Conservation (phyloP, 331 rosid species). For the Arachis monticola region DNA sequence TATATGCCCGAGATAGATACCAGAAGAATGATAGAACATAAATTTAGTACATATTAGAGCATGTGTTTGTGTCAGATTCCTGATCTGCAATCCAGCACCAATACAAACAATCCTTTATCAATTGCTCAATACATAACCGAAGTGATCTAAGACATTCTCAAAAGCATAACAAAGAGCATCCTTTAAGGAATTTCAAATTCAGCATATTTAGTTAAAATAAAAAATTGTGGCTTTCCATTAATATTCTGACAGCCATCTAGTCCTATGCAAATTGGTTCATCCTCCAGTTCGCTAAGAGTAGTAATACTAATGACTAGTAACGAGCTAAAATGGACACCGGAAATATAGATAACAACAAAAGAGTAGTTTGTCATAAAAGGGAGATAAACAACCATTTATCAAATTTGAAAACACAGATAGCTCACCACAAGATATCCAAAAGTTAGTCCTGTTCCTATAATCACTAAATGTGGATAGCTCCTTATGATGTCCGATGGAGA, state of each 20-base stretch:
- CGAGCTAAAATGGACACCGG: slow-evolving; percentile 16
- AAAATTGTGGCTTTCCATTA: slow-evolving; percentile 16
- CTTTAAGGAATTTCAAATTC: slow-evolving; percentile 5
- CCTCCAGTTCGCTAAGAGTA: slow-evolving; percentile 3
- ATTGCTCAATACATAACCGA: slow-evolving; percentile 6
- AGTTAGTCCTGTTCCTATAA: slow-evolving; percentile 87
- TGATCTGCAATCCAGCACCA: slow-evolving; percentile 1
- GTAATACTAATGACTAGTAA: neutral
- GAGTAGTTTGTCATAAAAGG: slow-evolving; percentile 15
- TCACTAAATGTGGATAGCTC: slow-evolving; percentile 78
- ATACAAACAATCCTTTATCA: slow-evolving; percentile 10
- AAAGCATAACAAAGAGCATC: slow-evolving; percentile 6
- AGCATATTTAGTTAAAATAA: neutral
- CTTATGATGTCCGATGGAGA: slow-evolving; percentile 78
- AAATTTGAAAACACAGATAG: slow-evolving; percentile 27
- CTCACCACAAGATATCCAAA: slow-evolving; percentile 92
- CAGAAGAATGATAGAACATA: slow-evolving; percentile 2
- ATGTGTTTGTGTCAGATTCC: slow-evolving; percentile 5
- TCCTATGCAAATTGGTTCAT: slow-evolving; percentile 20
- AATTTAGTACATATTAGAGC: slow-evolving; percentile 4
- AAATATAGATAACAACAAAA: too few relatives aligned
- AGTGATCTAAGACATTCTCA: slow-evolving; percentile 2
- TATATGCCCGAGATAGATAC: slow-evolving; percentile 6
- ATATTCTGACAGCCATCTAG: slow-evolving; percentile 19
- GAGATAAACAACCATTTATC: slow-evolving; percentile 1